phyloP scores from a whole-genome alignment of 768 basidiomycete species.

The Steccherinum ochraceum region DNA sequence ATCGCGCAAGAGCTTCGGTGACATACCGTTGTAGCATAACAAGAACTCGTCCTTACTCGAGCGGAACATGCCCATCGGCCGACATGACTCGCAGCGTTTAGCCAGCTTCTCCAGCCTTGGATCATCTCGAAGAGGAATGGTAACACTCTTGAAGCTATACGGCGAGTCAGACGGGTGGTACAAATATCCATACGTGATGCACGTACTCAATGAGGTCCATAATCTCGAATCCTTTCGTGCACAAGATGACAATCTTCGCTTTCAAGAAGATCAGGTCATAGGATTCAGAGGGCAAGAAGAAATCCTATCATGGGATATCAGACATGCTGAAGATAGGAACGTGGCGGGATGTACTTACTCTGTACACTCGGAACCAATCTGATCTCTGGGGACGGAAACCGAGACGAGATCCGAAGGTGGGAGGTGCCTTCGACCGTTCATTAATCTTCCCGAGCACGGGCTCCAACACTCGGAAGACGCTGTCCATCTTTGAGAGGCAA shows the following conservation, averaged over 20 bases:
- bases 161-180: neutral
- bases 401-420: slow-evolving; percentile 64
- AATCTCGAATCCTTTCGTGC: slow-evolving; percentile 93
- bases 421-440: slow-evolving; percentile 64
- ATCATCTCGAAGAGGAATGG: slow-evolving; percentile 81
- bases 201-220: slow-evolving; percentile 92
- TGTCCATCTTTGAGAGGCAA: slow-evolving; percentile 50
- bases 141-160: slow-evolving; percentile 78
- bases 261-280: slow-evolving; percentile 90
- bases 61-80: slow-evolving; percentile 87
- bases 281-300: slow-evolving; percentile 88
- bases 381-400: slow-evolving; percentile 75
- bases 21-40: slow-evolving; percentile 79
- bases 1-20: no score
- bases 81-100: slow-evolving; percentile 74
- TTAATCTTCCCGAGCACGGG: slow-evolving; percentile 89
- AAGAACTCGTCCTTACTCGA: slow-evolving; percentile 84
- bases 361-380: slow-evolving; percentile 94
- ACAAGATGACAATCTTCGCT: slow-evolving; percentile 88
- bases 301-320: slow-evolving; percentile 64
- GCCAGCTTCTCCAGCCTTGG: slow-evolving; percentile 58
- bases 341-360: slow-evolving; percentile 31
- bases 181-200: neutral
- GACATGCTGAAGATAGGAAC: neutral
- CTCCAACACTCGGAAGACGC: slow-evolving; percentile 95